A percentile compares a stretch with the other conserved stretches of the same genome.
These are phyloP conservation scores for Betula pendula DNA, from an alignment of 306 rosid genomes.

Conservation along the genomic window DNA sequence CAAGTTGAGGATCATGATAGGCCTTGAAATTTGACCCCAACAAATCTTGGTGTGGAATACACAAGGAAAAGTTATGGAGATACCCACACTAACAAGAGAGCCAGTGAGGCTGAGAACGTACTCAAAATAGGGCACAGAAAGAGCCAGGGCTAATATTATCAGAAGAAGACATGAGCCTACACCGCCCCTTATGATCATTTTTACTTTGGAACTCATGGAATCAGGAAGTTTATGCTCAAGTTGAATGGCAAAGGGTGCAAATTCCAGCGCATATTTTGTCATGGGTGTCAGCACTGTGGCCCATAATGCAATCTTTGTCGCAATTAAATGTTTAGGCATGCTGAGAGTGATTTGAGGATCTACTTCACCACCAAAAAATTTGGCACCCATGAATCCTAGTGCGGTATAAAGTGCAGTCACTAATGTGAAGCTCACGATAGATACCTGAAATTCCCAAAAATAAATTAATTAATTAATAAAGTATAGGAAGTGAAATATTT, in stretches of 20 bases:
- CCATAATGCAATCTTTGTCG: slow-evolving; percentile 69
- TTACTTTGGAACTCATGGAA: slow-evolving; percentile 42
- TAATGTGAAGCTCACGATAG: slow-evolving; percentile 63
- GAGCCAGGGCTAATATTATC: slow-evolving; percentile 55
- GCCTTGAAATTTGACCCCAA: slow-evolving; percentile 52
- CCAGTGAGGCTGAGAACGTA: slow-evolving; percentile 76
- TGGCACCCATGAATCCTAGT: slow-evolving; percentile 71
- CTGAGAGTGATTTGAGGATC: slow-evolving; percentile 73
- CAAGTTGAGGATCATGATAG: slow-evolving; percentile 40
- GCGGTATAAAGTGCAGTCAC: slow-evolving; percentile 43
- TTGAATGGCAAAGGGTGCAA: slow-evolving; percentile 72
- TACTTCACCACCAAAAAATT: slow-evolving; percentile 55
- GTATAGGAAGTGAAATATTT: no score
- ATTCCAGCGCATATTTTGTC: slow-evolving; percentile 79
- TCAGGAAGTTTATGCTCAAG: slow-evolving; percentile 52
- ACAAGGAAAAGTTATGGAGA: slow-evolving; percentile 57
- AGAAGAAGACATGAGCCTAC: slow-evolving; percentile 55
- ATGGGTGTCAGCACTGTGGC: slow-evolving; percentile 77
- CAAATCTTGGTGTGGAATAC: slow-evolving; percentile 61
- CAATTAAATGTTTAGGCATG: slow-evolving; percentile 50
- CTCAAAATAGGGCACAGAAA: slow-evolving; percentile 64
- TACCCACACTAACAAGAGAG: slow-evolving; percentile 48
- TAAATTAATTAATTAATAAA: background rate
- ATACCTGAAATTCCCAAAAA: slow-evolving; percentile 48
- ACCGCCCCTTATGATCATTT: slow-evolving; percentile 42